Conservation (phyloP, 805 yeast genomes). For the Suhomyces vadensis region DNA sequence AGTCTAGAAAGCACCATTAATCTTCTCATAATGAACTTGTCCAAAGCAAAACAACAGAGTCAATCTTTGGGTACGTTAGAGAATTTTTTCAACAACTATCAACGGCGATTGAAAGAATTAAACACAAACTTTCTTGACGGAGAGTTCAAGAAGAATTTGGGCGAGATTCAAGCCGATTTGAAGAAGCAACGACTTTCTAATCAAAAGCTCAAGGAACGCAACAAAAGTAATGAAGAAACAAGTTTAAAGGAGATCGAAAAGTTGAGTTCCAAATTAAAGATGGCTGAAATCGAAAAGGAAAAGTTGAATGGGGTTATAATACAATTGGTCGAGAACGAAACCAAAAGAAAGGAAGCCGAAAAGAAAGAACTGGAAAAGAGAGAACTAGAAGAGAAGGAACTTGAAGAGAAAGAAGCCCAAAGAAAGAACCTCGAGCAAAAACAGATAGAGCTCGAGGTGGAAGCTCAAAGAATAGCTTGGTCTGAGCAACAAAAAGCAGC, state of each 20-base stretch:
- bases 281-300: slow-evolving; percentile 14
- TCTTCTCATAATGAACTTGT: slow-evolving; percentile 53
- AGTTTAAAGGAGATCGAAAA: slow-evolving; percentile 3
- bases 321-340: neutral
- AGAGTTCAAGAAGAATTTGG: slow-evolving; percentile 17
- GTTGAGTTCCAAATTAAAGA: slow-evolving; percentile 6
- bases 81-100: slow-evolving; percentile 54
- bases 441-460: too few relatives aligned
- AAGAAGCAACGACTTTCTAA: slow-evolving; percentile 15
- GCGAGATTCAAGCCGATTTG: slow-evolving; percentile 17
- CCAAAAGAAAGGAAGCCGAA: neutral
- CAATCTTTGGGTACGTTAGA: slow-evolving; percentile 56
- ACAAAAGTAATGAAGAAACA: slow-evolving; percentile 13
- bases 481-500: too few relatives aligned
- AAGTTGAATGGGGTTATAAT: slow-evolving; percentile 2
- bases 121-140: slow-evolving; percentile 26
- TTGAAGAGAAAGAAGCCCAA: neutral
- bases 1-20: slow-evolving; percentile 57
- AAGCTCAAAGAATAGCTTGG: too few relatives aligned
- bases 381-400: neutral
- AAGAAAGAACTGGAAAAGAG: neutral
- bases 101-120: slow-evolving; percentile 23
- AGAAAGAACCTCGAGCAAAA: neutral
- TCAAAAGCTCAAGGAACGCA: slow-evolving; percentile 17
- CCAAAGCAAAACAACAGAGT: slow-evolving; percentile 60